phyloP scores from a whole-genome alignment of 2,329 filamentous ascomycete species.

The Claviceps sp. region DNA sequence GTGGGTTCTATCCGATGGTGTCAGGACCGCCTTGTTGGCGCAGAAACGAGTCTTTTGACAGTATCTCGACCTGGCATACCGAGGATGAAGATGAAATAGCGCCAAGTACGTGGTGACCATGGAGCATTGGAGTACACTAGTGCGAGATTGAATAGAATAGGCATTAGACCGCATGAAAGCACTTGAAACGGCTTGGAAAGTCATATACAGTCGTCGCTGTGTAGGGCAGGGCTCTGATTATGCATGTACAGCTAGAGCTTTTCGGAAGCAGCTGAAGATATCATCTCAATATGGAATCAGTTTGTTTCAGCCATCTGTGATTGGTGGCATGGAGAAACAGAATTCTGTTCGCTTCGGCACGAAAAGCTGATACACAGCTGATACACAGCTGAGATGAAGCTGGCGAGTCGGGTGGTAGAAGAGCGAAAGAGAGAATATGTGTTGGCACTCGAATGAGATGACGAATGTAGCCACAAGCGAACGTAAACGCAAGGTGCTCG shows the following conservation, averaged over 20 bases:
- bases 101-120: conserved; percentile 36
- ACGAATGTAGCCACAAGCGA: too few relatives aligned
- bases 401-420: too few relatives aligned
- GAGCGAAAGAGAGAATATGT: too few relatives aligned
- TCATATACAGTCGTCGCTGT: conserved; percentile 16
- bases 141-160: conserved; percentile 26
- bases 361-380: too few relatives aligned
- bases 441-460: too few relatives aligned
- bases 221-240: conserved; percentile 8
- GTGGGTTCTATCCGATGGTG: conserved; percentile 48
- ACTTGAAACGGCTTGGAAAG: conserved; percentile 14
- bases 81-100: conserved; percentile 30
- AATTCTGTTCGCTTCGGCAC: too few relatives aligned
- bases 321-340: too few relatives aligned
- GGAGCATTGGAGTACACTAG: conserved; percentile 32
- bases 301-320: too few relatives aligned
- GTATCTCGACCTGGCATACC: conserved; percentile 37
- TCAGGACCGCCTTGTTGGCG: conserved; percentile 18
- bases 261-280: not conserved
- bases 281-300: not conserved
- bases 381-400: too few relatives aligned
- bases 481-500: too few relatives aligned
- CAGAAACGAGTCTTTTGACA: conserved; percentile 33
- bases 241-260: not conserved
- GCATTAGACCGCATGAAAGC: conserved; percentile 22